Conservation (phyloP, 169 alveolate species). For the Plasmodium gallinaceum region DNA sequence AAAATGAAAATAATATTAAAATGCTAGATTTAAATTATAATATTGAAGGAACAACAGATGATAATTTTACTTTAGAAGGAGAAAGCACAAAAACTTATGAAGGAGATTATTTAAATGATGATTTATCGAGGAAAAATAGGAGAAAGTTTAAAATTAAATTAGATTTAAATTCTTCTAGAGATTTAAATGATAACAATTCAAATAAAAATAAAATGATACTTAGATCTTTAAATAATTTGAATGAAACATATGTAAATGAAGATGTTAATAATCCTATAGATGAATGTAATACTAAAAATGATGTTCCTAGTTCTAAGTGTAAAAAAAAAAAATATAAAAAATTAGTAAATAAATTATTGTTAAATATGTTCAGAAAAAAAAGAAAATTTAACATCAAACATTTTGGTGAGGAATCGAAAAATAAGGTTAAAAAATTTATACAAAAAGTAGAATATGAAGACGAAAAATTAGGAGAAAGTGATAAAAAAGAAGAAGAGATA, state of each 20-base stretch:
- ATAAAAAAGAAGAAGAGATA: slow-evolving; percentile 7
- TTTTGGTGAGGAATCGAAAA: neutral
- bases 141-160: neutral
- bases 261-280: neutral
- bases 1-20: neutral
- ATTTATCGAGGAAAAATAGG: neutral
- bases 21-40: neutral
- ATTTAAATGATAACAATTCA: neutral
- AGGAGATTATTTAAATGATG: neutral
- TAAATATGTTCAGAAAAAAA: slow-evolving; percentile 19
- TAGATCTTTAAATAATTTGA: slow-evolving; percentile 28
- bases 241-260: neutral
- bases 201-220: slow-evolving; percentile 22
- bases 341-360: neutral
- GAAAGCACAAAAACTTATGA: no score
- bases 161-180: neutral
- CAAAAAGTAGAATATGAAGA: neutral
- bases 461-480: neutral
- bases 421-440: slow-evolving; percentile 23
- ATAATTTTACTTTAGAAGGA: no score
- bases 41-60: neutral
- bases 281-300: slow-evolving; percentile 12
- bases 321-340: neutral
- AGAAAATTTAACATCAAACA: slow-evolving; percentile 14
- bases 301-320: neutral